Conservation (phyloP, 805 yeast genomes). For the Cyberlindnera xylosilytica region DNA sequence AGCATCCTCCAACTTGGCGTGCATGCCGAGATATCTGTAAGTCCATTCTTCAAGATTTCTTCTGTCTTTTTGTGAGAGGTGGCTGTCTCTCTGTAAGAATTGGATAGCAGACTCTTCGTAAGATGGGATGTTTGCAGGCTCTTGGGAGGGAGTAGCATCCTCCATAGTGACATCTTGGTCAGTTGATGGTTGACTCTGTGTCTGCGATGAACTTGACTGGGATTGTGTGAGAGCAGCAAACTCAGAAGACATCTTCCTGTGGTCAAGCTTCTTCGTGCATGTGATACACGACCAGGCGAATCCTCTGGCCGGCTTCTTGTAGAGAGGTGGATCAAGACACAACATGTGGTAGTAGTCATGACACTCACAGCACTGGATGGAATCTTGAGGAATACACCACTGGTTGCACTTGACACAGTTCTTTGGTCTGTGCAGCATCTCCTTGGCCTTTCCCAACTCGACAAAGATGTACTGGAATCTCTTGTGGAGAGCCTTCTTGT, state of each 20-base stretch:
- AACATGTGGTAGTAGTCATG: conserved; percentile 67
- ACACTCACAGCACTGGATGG: conserved; percentile 81
- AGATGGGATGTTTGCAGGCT: conserved; percentile 35
- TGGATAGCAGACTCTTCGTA: conserved; percentile 57
- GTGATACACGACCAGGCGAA: conserved; percentile 87
- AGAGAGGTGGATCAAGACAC: conserved; percentile 82
- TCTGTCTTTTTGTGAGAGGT: conserved; percentile 41
- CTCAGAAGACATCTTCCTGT: conserved; percentile 20
- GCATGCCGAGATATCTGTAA: conserved; percentile 73
- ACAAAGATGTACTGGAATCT: conserved; percentile 72
- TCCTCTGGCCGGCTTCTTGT: conserved; percentile 78
- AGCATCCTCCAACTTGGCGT: conserved; percentile 71
- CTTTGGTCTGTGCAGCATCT: conserved; percentile 58
- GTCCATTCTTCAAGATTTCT: conserved; percentile 74
- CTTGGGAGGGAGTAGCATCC: background rate
- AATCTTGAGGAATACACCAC: conserved; percentile 76
- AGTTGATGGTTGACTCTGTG: background rate
- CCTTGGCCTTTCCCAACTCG: conserved; percentile 64
- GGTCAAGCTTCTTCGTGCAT: conserved; percentile 53
- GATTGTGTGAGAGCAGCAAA: conserved; percentile 7
- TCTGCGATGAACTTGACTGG: no score
- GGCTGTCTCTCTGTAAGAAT: conserved; percentile 46
- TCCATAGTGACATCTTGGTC: background rate
- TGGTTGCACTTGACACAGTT: conserved; percentile 76
- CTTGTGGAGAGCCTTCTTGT: conserved; percentile 57